A percentile compares a stretch with the other conserved stretches of the same genome.
phyloP scores from a whole-genome alignment of 2,329 filamentous ascomycete species.

The Pestalotiopsis sp. region DNA sequence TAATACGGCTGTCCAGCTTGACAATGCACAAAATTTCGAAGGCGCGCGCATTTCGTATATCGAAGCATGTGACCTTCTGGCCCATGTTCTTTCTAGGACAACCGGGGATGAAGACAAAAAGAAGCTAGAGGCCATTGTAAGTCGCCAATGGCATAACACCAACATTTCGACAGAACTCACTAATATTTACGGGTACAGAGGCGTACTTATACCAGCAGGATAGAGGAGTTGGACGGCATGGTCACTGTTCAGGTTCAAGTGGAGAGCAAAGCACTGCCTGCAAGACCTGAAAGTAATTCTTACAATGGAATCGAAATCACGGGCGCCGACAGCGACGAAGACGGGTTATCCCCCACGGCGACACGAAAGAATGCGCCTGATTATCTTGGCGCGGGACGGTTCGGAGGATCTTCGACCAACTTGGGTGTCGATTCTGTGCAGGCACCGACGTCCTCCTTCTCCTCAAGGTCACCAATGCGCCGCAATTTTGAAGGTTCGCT shows the following conservation, averaged over 20 bases:
- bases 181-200: conserved; percentile 52
- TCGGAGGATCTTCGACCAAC: conserved; percentile 24
- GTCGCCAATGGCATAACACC: conserved; percentile 33
- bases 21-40: conserved; percentile 94
- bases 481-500: conserved; percentile 34
- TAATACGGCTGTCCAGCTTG: conserved; percentile 90
- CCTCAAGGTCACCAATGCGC: conserved; percentile 48
- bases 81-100: conserved; percentile 84
- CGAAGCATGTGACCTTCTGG: conserved; percentile 85
- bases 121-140: conserved; percentile 91
- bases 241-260: conserved; percentile 49
- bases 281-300: conserved; percentile 63
- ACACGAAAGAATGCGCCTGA: conserved; percentile 50
- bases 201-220: conserved; percentile 85
- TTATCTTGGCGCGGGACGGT: not conserved
- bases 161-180: not conserved
- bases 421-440: conserved; percentile 25
- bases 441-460: conserved; percentile 55
- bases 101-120: conserved; percentile 82
- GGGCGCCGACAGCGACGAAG: conserved; percentile 39
- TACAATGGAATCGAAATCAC: conserved; percentile 39
- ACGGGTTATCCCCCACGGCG: conserved; percentile 43
- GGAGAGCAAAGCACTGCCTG: conserved; percentile 76
- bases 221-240: conserved; percentile 80
- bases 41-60: conserved; percentile 87